A percentile compares a stretch with the other conserved stretches of the same genome.
Conservation (phyloP, 495 filamentous ascomycete genomes). For the Cercophora scortea region DNA sequence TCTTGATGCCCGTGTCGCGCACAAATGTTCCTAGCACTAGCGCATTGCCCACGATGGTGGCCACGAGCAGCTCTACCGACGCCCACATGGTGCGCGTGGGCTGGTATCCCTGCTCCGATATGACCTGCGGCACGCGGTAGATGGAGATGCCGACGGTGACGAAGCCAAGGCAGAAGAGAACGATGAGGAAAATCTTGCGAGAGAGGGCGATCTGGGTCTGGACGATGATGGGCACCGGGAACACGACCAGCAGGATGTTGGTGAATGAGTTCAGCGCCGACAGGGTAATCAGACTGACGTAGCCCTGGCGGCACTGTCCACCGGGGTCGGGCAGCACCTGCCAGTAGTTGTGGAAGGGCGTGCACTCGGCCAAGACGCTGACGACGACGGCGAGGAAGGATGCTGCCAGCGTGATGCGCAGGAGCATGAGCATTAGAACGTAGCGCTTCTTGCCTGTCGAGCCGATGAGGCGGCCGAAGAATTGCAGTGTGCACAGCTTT, state of each 20-base stretch:
- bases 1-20: constrained; percentile 69
- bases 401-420: constrained; percentile 60
- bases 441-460: constrained; percentile 60
- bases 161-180: constrained; percentile 71
- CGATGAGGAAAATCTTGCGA: constrained; percentile 53
- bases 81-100: constrained; percentile 68
- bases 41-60: constrained; percentile 66
- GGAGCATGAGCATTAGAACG: constrained; percentile 52
- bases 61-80: constrained; percentile 66
- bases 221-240: constrained; percentile 81
- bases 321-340: constrained; percentile 84
- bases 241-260: constrained; percentile 76
- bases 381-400: constrained; percentile 75
- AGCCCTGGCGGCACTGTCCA: constrained; percentile 70
- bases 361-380: constrained; percentile 75
- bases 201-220: constrained; percentile 56
- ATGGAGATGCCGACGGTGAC: constrained; percentile 62
- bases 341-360: constrained; percentile 78
- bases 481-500: constrained; percentile 82
- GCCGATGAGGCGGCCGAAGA: constrained; percentile 67
- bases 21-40: constrained; percentile 75
- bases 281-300: constrained; percentile 73
- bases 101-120: constrained; percentile 54
- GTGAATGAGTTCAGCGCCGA: constrained; percentile 74
- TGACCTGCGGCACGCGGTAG: constrained; percentile 66